Evolutionary conservation across 2,329 filamentous ascomycete genomes (phyloP).

Genomic region (Fusarium sp.): DNA sequence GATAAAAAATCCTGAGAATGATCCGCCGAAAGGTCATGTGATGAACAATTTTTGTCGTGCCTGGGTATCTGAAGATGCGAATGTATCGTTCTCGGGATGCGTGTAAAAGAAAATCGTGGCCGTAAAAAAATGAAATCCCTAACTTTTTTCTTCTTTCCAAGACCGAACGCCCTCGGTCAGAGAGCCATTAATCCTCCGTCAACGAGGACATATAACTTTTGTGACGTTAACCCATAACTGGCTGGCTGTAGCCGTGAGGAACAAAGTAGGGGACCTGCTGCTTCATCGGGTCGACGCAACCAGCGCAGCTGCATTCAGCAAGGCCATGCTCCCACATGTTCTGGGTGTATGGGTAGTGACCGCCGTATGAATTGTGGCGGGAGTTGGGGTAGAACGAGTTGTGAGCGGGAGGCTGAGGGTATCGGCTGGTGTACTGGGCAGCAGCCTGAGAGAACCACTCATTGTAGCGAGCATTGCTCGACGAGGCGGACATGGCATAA

Average conservation of each 20-base stretch:
- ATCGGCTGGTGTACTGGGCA: conserved; percentile 55
- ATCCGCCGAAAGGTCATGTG: conserved; percentile 44
- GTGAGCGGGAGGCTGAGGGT: conserved; percentile 54
- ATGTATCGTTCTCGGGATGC: conserved; percentile 48
- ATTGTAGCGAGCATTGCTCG: conserved; percentile 63
- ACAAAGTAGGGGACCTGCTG: conserved; percentile 59
- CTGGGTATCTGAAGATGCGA: conserved; percentile 53
- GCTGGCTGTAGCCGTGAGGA: conserved; percentile 59
- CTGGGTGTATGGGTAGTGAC: conserved; percentile 56
- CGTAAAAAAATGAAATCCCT: conserved; percentile 44
- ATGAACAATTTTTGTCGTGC: conserved; percentile 49
- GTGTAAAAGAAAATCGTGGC: conserved; percentile 47
- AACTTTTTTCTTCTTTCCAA: conserved; percentile 44
- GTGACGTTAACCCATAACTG: conserved; percentile 60
- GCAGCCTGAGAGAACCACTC: conserved; percentile 63
- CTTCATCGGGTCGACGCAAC: conserved; percentile 57
- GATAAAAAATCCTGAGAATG: conserved; percentile 40
- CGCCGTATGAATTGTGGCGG: conserved; percentile 52
- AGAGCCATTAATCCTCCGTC: conserved; percentile 34
- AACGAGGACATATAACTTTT: conserved; percentile 20
- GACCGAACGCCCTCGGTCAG: conserved; percentile 27
- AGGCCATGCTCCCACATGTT: conserved; percentile 61
- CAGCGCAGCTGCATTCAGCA: conserved; percentile 59
- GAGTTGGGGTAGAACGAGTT: conserved; percentile 52
- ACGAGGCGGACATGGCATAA: conserved; percentile 63